Evolutionary conservation across 805 yeast species (phyloP).

Genomic region (Teunomyces aglyptinius): DNA sequence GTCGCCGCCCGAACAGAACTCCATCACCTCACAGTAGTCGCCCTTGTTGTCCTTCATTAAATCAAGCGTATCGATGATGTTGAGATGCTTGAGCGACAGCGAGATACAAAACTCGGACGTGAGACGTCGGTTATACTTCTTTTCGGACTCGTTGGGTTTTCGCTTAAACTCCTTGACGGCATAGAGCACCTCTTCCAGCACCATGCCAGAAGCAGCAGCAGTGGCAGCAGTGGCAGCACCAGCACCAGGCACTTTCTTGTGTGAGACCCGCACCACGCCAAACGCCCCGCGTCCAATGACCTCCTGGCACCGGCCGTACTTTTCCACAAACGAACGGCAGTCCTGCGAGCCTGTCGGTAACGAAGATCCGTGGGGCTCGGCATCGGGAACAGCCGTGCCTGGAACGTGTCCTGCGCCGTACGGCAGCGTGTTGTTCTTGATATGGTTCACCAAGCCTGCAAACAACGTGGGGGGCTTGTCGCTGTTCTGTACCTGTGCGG

Average conservation of each 20-base stretch:
- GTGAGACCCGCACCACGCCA: constrained; percentile 89
- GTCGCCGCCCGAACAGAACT: constrained; percentile 81
- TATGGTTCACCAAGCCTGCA: constrained; percentile 64
- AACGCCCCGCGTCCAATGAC: constrained; percentile 91
- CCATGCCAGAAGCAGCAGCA: not conserved
- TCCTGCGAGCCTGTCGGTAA: constrained; percentile 18
- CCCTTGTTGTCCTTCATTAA: constrained; percentile 78
- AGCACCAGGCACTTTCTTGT: constrained; percentile 48
- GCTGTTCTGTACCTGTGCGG: constrained; percentile 13
- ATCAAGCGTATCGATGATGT: constrained; percentile 75
- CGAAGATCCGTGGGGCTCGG: not conserved
- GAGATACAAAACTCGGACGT: constrained; percentile 84
- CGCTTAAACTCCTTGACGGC: constrained; percentile 88
- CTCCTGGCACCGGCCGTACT: constrained; percentile 94
- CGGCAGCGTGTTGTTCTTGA: constrained; percentile 31
- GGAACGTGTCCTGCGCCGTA: constrained; percentile 9
- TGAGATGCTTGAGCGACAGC: constrained; percentile 71
- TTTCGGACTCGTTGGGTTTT: constrained; percentile 57
- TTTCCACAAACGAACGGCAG: constrained; percentile 67
- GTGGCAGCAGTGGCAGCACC: not conserved
- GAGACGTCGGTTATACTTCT: constrained; percentile 66
- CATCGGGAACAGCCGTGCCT: not conserved
- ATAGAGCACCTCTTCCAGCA: constrained; percentile 47
- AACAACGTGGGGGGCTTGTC: constrained; percentile 66
- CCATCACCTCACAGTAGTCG: constrained; percentile 84